Evolutionary conservation across 768 basidiomycete species (phyloP).

Genomic region (Lenzites betulinus): DNA sequence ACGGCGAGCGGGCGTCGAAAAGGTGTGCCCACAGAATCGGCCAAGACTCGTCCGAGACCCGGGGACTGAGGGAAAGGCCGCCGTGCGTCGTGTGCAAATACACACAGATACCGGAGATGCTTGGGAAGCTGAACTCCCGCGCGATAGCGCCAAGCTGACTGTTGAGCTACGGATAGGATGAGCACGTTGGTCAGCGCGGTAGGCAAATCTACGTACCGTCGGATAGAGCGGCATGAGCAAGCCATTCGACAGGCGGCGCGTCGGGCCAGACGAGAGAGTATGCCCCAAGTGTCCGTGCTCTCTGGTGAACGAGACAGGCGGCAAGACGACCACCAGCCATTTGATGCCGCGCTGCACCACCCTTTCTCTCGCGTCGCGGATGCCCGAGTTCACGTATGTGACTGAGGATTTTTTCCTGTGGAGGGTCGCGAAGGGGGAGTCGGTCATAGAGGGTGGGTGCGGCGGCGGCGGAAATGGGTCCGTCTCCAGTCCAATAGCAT

Average conservation of each 20-base stretch:
- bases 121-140: slow-evolving; percentile 80
- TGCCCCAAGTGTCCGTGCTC: slow-evolving; percentile 62
- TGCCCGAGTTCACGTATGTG: slow-evolving; percentile 45
- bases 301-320: slow-evolving; percentile 57
- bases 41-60: slow-evolving; percentile 82
- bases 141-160: slow-evolving; percentile 78
- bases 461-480: slow-evolving; percentile 15
- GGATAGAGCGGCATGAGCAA: slow-evolving; percentile 75
- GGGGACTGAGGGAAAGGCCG: slow-evolving; percentile 59
- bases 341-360: slow-evolving; percentile 35
- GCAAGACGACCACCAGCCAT: slow-evolving; percentile 67
- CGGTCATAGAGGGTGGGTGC: slow-evolving; percentile 10
- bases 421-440: slow-evolving; percentile 15
- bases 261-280: slow-evolving; percentile 58
- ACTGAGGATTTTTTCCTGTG: slow-evolving; percentile 25
- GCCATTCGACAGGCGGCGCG: slow-evolving; percentile 64
- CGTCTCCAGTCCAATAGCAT: slow-evolving; percentile 20
- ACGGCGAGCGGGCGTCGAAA: slow-evolving; percentile 44
- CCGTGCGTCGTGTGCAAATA: slow-evolving; percentile 67
- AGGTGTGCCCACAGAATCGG: slow-evolving; percentile 66
- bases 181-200: not conserved
- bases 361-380: slow-evolving; percentile 29
- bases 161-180: slow-evolving; percentile 54
- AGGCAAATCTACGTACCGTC: slow-evolving; percentile 47
- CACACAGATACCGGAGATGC: slow-evolving; percentile 74